Evolutionary conservation across 805 yeast genomes (phyloP).

Genomic region (Saturnispora quitensis): DNA sequence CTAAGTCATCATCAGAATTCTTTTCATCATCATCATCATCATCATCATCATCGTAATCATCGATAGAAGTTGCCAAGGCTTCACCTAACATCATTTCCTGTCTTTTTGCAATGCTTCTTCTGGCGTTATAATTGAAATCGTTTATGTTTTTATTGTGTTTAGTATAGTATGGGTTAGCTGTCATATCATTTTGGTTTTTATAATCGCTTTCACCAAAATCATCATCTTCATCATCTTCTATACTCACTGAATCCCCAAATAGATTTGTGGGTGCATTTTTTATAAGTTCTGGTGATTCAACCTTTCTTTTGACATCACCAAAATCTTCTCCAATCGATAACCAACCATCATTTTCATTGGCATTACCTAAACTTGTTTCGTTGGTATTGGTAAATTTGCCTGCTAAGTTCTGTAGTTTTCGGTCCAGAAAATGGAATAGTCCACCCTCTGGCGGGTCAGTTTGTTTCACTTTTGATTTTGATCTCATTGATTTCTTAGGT

Average conservation of each 20-base stretch:
- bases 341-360: slow-evolving; percentile 1
- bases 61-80: background rate
- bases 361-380: background rate
- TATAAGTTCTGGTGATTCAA: slow-evolving; percentile 17
- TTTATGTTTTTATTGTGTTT: background rate
- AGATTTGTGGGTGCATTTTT: slow-evolving; percentile 14
- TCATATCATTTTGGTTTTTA: background rate
- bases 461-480: background rate
- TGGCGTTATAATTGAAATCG: background rate
- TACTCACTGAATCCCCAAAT: slow-evolving; percentile 26
- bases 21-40: slow-evolving; percentile 4
- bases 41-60: slow-evolving; percentile 9
- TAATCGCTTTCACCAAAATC: background rate
- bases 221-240: slow-evolving; percentile 16
- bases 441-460: background rate
- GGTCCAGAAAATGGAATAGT: slow-evolving; percentile 4
- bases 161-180: background rate
- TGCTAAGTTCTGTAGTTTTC: slow-evolving; percentile 5
- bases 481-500: background rate
- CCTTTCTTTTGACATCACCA: slow-evolving; percentile 11
- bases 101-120: slow-evolving; percentile 10
- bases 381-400: slow-evolving; percentile 2
- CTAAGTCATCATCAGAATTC: slow-evolving; percentile 14
- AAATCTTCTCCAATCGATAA: slow-evolving; percentile 3
- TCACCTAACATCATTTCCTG: slow-evolving; percentile 9